Conservation (phyloP, 352 stramenopile species). For the Pythium sp. region DNA sequence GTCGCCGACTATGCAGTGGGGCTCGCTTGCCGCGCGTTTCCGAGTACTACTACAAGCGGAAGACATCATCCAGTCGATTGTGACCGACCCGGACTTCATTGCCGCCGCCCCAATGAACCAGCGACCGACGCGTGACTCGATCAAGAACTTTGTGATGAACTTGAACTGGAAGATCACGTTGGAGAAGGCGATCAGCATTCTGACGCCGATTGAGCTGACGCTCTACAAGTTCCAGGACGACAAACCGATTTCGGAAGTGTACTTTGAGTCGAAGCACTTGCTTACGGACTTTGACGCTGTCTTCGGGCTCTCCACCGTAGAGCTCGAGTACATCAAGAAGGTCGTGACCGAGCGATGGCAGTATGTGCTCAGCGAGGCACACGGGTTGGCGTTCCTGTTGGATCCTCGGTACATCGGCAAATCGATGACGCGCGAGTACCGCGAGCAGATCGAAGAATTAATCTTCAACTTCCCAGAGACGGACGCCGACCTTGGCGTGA, state of each 20-base stretch:
- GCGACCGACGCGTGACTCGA: slow-evolving; percentile 44
- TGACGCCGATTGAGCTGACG: slow-evolving; percentile 76
- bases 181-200: slow-evolving; percentile 75
- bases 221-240: slow-evolving; percentile 86
- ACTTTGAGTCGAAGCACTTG: slow-evolving; percentile 79
- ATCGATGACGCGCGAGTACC: slow-evolving; percentile 79
- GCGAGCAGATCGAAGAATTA: slow-evolving; percentile 80
- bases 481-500: slow-evolving; percentile 57
- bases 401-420: slow-evolving; percentile 82
- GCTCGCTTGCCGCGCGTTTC: slow-evolving; percentile 62
- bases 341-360: slow-evolving; percentile 73
- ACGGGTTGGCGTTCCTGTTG: slow-evolving; percentile 69
- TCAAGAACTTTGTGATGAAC: slow-evolving; percentile 72
- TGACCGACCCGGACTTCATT: slow-evolving; percentile 66
- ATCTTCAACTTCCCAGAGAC: slow-evolving; percentile 82
- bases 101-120: slow-evolving; percentile 43
- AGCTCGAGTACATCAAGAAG: slow-evolving; percentile 83
- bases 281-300: slow-evolving; percentile 75
- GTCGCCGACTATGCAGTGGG: slow-evolving; percentile 66
- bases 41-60: slow-evolving; percentile 63
- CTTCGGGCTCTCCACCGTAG: slow-evolving; percentile 61
- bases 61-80: slow-evolving; percentile 72
- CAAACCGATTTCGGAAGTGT: slow-evolving; percentile 78
- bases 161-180: slow-evolving; percentile 81
- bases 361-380: slow-evolving; percentile 73